A percentile compares a stretch with the other conserved stretches of the same genome.
phyloP scores from a whole-genome alignment of 1,284 basidiomycete species.

The Anthracocystis panici-leucophaei region DNA sequence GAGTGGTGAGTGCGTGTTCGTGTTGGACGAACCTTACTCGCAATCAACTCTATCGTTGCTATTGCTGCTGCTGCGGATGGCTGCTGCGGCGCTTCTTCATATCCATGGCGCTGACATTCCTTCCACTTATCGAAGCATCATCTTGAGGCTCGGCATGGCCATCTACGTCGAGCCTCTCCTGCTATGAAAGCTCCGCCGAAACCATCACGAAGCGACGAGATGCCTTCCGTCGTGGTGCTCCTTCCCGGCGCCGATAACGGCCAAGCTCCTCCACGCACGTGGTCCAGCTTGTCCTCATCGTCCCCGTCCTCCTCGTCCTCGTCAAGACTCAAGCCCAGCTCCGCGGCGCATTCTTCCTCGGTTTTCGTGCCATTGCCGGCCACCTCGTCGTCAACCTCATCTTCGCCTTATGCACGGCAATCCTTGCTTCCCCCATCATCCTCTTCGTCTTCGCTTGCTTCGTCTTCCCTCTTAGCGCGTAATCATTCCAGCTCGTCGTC shows the following conservation, averaged over 20 bases:
- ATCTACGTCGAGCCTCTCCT: conserved; percentile 4
- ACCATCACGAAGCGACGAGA: conserved; percentile 3
- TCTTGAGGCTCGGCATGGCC: conserved; percentile 19
- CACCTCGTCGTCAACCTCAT: not conserved
- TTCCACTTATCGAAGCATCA: not conserved
- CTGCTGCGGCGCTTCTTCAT: no score
- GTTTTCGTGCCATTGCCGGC: not conserved
- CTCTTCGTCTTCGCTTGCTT: conserved; percentile 3
- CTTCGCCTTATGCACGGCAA: not conserved
- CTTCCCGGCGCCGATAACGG: conserved; percentile 12
- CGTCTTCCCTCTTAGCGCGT: not conserved
- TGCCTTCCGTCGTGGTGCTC: conserved; percentile 32
- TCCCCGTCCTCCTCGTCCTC: not conserved
- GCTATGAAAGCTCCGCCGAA: conserved; percentile 16
- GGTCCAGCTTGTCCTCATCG: not conserved
- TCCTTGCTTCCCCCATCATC: conserved; percentile 6
- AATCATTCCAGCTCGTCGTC: conserved; percentile 6
- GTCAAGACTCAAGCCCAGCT: not conserved
- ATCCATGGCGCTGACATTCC: not conserved
- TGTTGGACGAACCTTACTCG: no score
- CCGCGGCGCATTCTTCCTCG: not conserved
- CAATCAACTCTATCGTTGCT: no score
- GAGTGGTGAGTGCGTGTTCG: no score
- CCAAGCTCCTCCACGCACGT: not conserved
- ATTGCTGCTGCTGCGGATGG: no score